These are phyloP conservation scores for Hypoxylon sp. DNA, from an alignment of 2,329 filamentous ascomycete species.

Conservation along the genomic window DNA sequence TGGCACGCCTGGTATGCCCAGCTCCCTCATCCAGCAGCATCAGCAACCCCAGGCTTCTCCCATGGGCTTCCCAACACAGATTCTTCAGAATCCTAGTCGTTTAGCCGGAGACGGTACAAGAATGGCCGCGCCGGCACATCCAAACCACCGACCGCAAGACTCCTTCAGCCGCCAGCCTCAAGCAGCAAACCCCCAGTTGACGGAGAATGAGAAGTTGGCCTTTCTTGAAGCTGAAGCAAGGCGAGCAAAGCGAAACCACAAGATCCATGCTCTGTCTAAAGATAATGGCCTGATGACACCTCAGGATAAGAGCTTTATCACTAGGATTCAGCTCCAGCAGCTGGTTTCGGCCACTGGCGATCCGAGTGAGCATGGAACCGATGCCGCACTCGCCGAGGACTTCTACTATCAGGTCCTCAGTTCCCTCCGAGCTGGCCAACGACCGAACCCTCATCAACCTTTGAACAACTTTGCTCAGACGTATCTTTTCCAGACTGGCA, in stretches of 20 bases:
- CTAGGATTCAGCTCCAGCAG: slow-evolving; percentile 95
- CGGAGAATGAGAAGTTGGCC: slow-evolving; percentile 82
- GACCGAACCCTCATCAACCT: slow-evolving; percentile 91
- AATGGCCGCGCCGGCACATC: slow-evolving; percentile 45
- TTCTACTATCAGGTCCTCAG: slow-evolving; percentile 99
- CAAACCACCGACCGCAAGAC: slow-evolving; percentile 57
- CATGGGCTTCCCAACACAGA: slow-evolving; percentile 70
- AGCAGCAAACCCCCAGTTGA: slow-evolving; percentile 72
- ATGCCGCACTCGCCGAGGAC: slow-evolving; percentile 86
- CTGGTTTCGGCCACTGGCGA: slow-evolving; percentile 92
- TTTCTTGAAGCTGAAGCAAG: slow-evolving; percentile 92
- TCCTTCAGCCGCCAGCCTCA: slow-evolving; percentile 65
- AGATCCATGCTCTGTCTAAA: slow-evolving; percentile 91
- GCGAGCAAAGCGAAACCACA: slow-evolving; percentile 96
- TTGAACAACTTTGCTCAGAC: slow-evolving; percentile 97
- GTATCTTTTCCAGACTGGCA: slow-evolving; percentile 94
- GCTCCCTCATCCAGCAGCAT: slow-evolving; percentile 46
- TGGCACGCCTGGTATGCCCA: slow-evolving; percentile 45
- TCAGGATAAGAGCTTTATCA: slow-evolving; percentile 99
- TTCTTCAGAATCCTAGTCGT: slow-evolving; percentile 80
- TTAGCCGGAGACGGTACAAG: slow-evolving; percentile 58
- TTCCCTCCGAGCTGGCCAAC: slow-evolving; percentile 88
- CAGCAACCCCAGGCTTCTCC: slow-evolving; percentile 47
- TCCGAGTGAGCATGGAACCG: slow-evolving; percentile 78
- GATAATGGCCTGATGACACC: slow-evolving; percentile 99